Percentiles rank a stretch among this genome's conserved stretches.
These are phyloP conservation scores for Penstemon newberryi DNA, from an alignment of 257 asterid genomes.

Conservation along the genomic window DNA sequence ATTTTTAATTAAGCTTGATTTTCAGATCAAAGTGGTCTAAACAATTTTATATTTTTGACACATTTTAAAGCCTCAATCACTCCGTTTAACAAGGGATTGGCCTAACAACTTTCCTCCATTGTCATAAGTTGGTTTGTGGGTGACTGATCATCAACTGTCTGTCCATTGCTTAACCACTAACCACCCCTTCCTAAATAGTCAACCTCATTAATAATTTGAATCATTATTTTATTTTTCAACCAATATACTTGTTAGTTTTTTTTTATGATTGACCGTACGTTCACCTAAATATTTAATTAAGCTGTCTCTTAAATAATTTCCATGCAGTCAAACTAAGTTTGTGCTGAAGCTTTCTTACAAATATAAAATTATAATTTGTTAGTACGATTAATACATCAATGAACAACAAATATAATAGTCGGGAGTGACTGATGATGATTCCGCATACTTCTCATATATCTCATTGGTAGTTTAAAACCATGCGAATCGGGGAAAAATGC, in stretches of 20 bases:
- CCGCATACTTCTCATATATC: neutral
- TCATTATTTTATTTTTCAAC: conserved; percentile 6
- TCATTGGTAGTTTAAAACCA: no score
- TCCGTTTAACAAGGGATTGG: conserved; percentile 22
- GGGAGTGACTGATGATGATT: no score
- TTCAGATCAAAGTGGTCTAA: no score
- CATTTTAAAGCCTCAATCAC: neutral
- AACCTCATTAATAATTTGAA: conserved; percentile 11
- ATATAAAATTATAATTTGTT: no score
- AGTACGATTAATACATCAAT: no score
- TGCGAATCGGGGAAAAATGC: no score
- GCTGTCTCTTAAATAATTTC: neutral
- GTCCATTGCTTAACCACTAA: conserved; percentile 29
- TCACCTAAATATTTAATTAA: no score
- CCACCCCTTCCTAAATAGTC: conserved; percentile 24
- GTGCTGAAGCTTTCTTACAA: neutral
- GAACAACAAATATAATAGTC: no score
- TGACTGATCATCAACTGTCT: conserved; percentile 32
- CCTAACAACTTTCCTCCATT: conserved; percentile 25
- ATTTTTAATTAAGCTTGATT: no score
- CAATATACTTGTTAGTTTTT: no score
- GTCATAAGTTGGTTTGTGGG: conserved; percentile 30
- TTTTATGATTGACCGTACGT: no score
- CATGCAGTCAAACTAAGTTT: neutral
- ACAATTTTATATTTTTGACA: neutral